Evolutionary conservation across 495 filamentous ascomycete genomes (phyloP).

Genomic region (Pseudevernia furfuracea): DNA sequence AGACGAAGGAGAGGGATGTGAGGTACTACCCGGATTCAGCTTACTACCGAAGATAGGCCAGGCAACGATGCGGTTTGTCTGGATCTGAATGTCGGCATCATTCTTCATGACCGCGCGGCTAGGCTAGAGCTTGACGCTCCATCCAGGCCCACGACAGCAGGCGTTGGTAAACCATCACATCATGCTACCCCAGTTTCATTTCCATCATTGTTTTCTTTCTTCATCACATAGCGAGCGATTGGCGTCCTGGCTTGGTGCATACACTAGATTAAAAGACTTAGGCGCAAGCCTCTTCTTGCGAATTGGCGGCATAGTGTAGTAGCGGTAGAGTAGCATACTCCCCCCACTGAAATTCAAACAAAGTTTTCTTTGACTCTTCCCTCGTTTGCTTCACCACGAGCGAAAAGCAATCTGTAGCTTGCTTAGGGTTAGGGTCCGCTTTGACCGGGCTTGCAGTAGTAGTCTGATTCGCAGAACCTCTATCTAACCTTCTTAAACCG

Average conservation of each 20-base stretch:
- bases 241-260: not conserved
- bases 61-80: not conserved
- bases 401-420: too few species aligned
- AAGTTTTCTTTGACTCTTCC: too few species aligned
- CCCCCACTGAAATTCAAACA: not conserved
- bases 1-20: not conserved
- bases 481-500: too few species aligned
- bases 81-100: not conserved
- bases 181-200: too few species aligned
- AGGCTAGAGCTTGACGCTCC: not conserved
- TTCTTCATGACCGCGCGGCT: not conserved
- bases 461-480: too few species aligned
- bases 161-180: slow-evolving; percentile 1
- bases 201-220: not conserved
- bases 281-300: not conserved
- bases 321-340: not conserved
- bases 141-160: not conserved
- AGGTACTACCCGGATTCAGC: not conserved
- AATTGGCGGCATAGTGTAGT: not conserved
- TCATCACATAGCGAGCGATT: not conserved
- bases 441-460: too few species aligned
- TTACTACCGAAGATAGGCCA: not conserved
- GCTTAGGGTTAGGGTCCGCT: too few species aligned
- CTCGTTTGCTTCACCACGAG: too few species aligned
- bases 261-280: not conserved